Conservation (phyloP, 2,329 filamentous ascomycete genomes). For the Fusarium ramigenum region DNA sequence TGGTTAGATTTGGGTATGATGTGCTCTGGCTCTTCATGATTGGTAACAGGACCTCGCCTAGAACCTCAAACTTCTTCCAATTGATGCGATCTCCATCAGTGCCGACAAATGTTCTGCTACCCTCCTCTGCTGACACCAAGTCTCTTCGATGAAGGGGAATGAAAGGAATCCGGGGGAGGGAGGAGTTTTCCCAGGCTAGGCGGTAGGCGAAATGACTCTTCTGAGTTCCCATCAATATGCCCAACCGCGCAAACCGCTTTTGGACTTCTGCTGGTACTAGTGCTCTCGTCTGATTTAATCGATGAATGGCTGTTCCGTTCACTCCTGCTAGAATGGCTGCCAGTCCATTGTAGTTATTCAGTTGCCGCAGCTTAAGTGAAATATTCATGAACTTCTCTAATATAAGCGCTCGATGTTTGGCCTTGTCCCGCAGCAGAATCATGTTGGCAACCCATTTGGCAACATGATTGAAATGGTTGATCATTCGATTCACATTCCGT, state of each 20-base stretch:
- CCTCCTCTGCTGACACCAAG: constrained; percentile 90
- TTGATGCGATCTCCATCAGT: constrained; percentile 81
- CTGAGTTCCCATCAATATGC: constrained; percentile 91
- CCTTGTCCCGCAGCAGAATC: constrained; percentile 90
- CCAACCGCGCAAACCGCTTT: constrained; percentile 87
- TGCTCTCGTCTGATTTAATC: constrained; percentile 80
- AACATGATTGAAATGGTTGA: constrained; percentile 88
- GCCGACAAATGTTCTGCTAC: constrained; percentile 88
- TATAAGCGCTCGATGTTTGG: constrained; percentile 91
- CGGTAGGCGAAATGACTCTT: constrained; percentile 95
- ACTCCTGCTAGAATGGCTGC: constrained; percentile 95
- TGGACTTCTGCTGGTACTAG: constrained; percentile 76
- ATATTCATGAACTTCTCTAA: constrained; percentile 96
- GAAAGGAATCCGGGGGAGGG: constrained; percentile 89
- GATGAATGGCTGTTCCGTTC: constrained; percentile 86
- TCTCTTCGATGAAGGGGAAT: constrained; percentile 90
- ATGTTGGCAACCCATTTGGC: constrained; percentile 85
- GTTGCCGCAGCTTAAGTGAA: constrained; percentile 82
- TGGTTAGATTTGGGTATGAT: constrained; percentile 77
- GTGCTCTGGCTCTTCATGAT: constrained; percentile 92
- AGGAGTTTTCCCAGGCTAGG: constrained; percentile 96
- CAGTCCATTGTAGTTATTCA: constrained; percentile 97
- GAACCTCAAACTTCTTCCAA: constrained; percentile 98
- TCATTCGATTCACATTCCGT: constrained; percentile 92
- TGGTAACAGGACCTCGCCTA: constrained; percentile 89